Evolutionary conservation across 345 rosid species (phyloP).

Genomic region (Lenwebbia sp.): DNA sequence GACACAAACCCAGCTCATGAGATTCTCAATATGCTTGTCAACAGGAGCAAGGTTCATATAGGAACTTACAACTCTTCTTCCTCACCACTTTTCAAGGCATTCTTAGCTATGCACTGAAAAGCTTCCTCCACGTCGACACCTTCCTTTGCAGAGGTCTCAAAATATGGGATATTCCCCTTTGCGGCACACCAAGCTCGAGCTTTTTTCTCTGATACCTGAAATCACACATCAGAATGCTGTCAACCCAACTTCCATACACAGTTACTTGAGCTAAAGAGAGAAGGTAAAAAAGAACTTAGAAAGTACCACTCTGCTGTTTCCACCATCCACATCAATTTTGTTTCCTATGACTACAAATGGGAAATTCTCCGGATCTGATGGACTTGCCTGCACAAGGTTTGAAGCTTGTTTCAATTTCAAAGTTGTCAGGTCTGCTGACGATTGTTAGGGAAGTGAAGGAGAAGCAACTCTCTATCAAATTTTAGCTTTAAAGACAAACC

Average conservation of each 20-base stretch:
- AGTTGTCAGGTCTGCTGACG: background rate
- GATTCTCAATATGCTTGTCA: background rate
- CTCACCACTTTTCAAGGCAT: constrained; percentile 83
- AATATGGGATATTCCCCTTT: constrained; percentile 93
- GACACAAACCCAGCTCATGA: background rate
- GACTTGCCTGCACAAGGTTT: constrained; percentile 63
- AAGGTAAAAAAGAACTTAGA: background rate
- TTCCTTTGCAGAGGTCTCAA: constrained; percentile 98
- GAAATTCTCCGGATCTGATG: constrained; percentile 92
- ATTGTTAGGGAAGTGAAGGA: background rate
- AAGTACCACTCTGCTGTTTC: constrained; percentile 86
- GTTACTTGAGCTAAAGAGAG: background rate
- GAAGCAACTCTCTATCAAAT: background rate
- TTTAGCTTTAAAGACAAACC: constrained; percentile 20
- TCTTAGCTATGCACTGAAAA: constrained; percentile 88
- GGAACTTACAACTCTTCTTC: constrained; percentile 90
- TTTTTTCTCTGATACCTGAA: constrained; percentile 88
- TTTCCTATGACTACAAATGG: constrained; percentile 92
- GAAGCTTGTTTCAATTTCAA: background rate
- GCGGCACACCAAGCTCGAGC: constrained; percentile 98
- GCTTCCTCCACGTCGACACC: constrained; percentile 96
- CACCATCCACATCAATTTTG: constrained; percentile 86
- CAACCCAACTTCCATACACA: background rate
- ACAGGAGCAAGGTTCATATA: background rate
- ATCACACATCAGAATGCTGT: background rate